Evolutionary conservation across 2,329 filamentous ascomycete species (phyloP), one percentile per base, ranked within the genome.

Genomic region (Cordyceps sp.): DNA sequence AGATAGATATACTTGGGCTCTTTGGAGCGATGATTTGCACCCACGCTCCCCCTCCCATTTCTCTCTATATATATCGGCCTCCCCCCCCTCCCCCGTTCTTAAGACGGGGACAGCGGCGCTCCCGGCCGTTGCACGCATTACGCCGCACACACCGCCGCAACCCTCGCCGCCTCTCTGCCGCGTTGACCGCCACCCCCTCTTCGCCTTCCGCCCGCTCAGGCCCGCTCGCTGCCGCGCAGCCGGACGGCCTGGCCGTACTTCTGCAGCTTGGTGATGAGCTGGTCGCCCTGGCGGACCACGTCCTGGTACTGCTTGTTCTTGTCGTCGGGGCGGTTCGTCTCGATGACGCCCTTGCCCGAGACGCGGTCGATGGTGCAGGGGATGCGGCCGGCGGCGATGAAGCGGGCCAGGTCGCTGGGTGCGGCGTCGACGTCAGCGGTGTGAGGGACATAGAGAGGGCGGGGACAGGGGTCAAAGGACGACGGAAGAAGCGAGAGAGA

Each of bases 301-400:
- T 98, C 90, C 46, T 86, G 81, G 59, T 98, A 98, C 62, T 98
- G 90, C 70, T 93, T 94, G 69, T 96, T 96, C 76, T 98, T 98
- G 63, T 93, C 86, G 53, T 96, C 90, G 8, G 88, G 86, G 33
- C 90, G 73, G 62, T 94, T 94, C 28, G 90, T 98, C 69, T 96
- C 90, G 47, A 98, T 96, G 45, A 96, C 81, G 32, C 88, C 88
- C 55, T 92, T 90, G 43, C 88, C 90, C 37, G 86, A 83, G 41
- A 98, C 90, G 33, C 90, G 82, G 59, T 98, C 90, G 46, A 98
- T 96, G 17, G 86, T 96, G 67, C 90, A 96, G 32, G 86, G 78
- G 49, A 98, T 88, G 45, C 88, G 78, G 52, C 88, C 84, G 41
- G 77, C 85, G 13, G 90, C 90, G 49, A 98, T 96, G 60, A 98